Evolutionary conservation across 306 rosid species (phyloP).

Genomic region (Notholithocarpus densiflorus): DNA sequence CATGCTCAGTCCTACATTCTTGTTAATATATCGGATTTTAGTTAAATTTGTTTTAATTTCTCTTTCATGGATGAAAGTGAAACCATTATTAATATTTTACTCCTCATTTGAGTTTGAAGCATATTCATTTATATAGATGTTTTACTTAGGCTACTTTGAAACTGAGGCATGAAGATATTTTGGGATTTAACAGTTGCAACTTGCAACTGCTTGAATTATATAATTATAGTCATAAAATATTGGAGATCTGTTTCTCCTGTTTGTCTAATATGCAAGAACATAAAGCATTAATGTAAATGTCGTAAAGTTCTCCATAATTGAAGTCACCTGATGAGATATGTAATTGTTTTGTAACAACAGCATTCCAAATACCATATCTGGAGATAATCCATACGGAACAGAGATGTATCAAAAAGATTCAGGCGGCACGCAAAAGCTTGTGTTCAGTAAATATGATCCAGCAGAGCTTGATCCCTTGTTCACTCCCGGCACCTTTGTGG

Average conservation of each 20-base stretch:
- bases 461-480: conserved; percentile 65
- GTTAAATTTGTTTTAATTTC: background rate
- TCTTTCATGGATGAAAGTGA: background rate
- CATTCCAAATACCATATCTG: conserved; percentile 55
- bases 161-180: background rate
- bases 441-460: conserved; percentile 68
- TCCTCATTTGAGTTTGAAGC: no score
- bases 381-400: conserved; percentile 48
- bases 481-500: conserved; percentile 57
- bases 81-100: background rate
- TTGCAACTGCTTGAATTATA: background rate
- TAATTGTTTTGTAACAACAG: conserved; percentile 37
- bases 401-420: conserved; percentile 84
- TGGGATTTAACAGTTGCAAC: background rate
- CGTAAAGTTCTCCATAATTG: background rate
- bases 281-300: background rate
- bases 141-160: background rate
- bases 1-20: background rate
- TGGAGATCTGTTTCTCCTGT: background rate
- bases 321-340: background rate
- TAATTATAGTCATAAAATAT: background rate
- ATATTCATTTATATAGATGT: background rate
- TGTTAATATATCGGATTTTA: background rate
- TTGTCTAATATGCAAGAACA: background rate
- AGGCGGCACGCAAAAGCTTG: conserved; percentile 49